A percentile compares a stretch with the other conserved stretches of the same genome.
Conservation (phyloP, 129 eudicot species). For the Tagetes patula region DNA sequence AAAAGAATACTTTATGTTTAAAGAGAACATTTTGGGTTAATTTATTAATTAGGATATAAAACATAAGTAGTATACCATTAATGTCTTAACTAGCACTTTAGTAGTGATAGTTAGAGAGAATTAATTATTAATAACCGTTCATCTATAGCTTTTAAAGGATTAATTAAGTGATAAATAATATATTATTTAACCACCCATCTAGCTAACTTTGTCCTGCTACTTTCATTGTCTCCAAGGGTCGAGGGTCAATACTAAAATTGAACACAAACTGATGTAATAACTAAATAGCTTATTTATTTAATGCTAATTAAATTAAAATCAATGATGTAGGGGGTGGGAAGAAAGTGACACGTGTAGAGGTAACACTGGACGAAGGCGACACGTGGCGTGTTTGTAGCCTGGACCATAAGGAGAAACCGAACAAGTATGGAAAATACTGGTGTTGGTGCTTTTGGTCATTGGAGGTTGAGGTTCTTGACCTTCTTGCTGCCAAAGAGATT, state of each 20-base stretch:
- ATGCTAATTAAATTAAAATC: not conserved
- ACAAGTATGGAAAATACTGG: conserved; percentile 83
- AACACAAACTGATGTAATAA: not conserved
- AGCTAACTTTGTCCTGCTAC: too few relatives aligned
- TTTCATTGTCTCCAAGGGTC: not conserved
- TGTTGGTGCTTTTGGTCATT: conserved; percentile 99
- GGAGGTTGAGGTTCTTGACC: conserved; percentile 83
- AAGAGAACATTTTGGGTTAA: not conserved
- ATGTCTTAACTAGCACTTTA: too few relatives aligned
- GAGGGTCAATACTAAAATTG: not conserved
- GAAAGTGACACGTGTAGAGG: conserved; percentile 92
- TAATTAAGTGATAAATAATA: too few relatives aligned
- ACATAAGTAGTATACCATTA: not conserved
- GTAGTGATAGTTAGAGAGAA: too few relatives aligned
- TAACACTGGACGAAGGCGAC: conserved; percentile 91
- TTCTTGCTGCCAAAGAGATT: conserved; percentile 76
- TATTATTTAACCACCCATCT: too few relatives aligned
- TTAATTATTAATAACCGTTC: too few relatives aligned
- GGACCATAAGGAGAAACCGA: conserved; percentile 78
- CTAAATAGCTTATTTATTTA: not conserved
- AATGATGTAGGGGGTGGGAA: conserved; percentile 73
- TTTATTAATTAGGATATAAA: not conserved
- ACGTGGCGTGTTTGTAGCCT: conserved; percentile 66
- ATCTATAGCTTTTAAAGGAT: too few relatives aligned
- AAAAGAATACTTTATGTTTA: not conserved